Conservation (phyloP, 2,329 filamentous ascomycete genomes). For the Corynespora cassiicola region DNA sequence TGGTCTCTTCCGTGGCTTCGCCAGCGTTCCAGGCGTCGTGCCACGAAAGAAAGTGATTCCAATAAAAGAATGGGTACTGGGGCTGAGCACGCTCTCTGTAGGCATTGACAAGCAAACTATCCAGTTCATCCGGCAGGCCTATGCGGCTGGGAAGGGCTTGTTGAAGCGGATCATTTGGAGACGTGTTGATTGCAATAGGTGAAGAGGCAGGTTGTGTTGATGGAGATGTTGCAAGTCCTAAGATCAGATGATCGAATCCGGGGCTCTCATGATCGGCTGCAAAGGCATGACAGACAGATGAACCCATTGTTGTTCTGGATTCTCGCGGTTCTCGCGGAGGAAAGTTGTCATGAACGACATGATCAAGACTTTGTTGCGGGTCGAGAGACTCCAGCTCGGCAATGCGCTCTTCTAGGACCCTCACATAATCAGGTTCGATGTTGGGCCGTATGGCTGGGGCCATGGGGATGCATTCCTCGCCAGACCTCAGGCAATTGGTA, state of each 20-base stretch:
- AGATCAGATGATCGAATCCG: slow-evolving; percentile 17
- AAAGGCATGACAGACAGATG: too few species aligned
- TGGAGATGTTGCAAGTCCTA: slow-evolving; percentile 20
- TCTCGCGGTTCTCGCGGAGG: slow-evolving; percentile 5
- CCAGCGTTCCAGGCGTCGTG: slow-evolving; percentile 18
- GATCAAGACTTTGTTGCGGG: slow-evolving; percentile 20
- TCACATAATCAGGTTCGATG: slow-evolving; percentile 24
- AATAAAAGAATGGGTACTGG: slow-evolving; percentile 25
- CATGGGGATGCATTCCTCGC: slow-evolving; percentile 63
- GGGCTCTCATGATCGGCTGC: too few species aligned
- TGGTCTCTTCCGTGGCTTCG: too few species aligned
- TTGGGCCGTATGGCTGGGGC: slow-evolving; percentile 15
- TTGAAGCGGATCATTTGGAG: too few species aligned
- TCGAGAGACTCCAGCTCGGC: slow-evolving; percentile 22
- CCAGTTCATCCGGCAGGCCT: slow-evolving; percentile 13
- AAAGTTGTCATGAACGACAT: background rate
- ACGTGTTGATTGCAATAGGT: slow-evolving; percentile 2
- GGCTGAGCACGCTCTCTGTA: slow-evolving; percentile 27
- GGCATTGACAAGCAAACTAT: slow-evolving; percentile 14
- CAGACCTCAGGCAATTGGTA: slow-evolving; percentile 79
- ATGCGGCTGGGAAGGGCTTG: too few species aligned
- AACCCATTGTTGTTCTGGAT: slow-evolving; percentile 3
- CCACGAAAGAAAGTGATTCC: slow-evolving; percentile 21
- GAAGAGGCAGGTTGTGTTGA: too few species aligned
- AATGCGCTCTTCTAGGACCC: slow-evolving; percentile 20